phyloP scores from a whole-genome alignment of 179 eudicot species.

The Patellifolia procumbens region DNA sequence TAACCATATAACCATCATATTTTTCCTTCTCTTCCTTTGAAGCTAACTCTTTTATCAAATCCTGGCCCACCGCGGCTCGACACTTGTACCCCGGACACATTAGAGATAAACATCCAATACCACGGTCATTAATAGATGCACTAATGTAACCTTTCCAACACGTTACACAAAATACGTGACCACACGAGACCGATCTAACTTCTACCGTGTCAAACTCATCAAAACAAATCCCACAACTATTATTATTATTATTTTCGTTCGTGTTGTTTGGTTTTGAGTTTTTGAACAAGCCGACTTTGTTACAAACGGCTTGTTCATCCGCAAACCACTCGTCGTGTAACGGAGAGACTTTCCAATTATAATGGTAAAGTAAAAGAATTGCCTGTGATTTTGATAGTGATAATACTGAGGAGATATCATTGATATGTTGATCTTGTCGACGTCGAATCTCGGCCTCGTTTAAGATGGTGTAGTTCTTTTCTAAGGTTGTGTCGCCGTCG shows the following conservation, averaged over 20 bases:
- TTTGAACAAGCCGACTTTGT: slow-evolving; percentile 6
- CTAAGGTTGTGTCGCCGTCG: too few relatives aligned
- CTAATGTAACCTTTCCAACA: slow-evolving; percentile 58
- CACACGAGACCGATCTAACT: slow-evolving; percentile 26
- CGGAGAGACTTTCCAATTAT: slow-evolving; percentile 35
- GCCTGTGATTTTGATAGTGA: slow-evolving; percentile 52
- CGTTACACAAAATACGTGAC: slow-evolving; percentile 51
- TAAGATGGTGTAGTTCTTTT: slow-evolving; percentile 46
- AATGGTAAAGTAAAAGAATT: slow-evolving; percentile 51
- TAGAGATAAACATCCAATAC: slow-evolving; percentile 42
- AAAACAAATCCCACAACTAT: slow-evolving; percentile 22
- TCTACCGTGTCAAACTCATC: neutral
- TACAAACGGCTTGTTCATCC: slow-evolving; percentile 14
- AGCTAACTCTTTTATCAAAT: slow-evolving; percentile 35
- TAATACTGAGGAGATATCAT: slow-evolving; percentile 47
- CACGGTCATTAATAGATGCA: slow-evolving; percentile 4
- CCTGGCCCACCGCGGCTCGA: slow-evolving; percentile 41
- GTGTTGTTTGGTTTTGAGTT: too few relatives aligned
- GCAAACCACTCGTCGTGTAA: slow-evolving; percentile 29
- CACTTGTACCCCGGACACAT: slow-evolving; percentile 52
- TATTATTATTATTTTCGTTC: neutral
- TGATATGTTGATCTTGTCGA: slow-evolving; percentile 52
- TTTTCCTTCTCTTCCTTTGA: slow-evolving; percentile 35
- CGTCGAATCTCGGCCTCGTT: slow-evolving; percentile 49
- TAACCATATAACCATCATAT: slow-evolving; percentile 42